phyloP scores from a whole-genome alignment of 805 yeast genomes.

The Candida schatavii region DNA sequence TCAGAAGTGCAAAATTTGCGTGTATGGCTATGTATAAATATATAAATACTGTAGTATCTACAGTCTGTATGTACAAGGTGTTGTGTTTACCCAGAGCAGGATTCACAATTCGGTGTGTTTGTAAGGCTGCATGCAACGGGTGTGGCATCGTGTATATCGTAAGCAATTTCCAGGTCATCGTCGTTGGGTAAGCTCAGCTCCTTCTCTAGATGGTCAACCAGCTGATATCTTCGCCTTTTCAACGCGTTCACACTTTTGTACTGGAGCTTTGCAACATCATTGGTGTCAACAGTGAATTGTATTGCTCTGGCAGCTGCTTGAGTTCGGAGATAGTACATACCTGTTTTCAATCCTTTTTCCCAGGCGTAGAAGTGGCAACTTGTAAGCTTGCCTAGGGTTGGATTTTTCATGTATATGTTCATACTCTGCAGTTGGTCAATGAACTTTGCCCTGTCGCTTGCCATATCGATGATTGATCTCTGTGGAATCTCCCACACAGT shows the following conservation, averaged over 20 bases:
- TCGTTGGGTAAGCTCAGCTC: background rate
- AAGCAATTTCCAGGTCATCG: constrained; percentile 2
- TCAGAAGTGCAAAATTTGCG: too few relatives aligned
- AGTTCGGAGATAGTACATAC: constrained; percentile 39
- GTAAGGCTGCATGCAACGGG: constrained; percentile 31
- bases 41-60: too few relatives aligned
- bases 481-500: constrained; percentile 98
- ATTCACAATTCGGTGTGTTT: constrained; percentile 34
- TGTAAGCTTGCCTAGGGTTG: constrained; percentile 38
- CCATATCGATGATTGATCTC: constrained; percentile 79
- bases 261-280: constrained; percentile 1
- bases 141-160: constrained; percentile 33
- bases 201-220: constrained; percentile 5
- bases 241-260: constrained; percentile 7
- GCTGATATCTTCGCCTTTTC: constrained; percentile 22
- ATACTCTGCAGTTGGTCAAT: constrained; percentile 54
- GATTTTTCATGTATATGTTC: constrained; percentile 37
- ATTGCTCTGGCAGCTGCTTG: constrained; percentile 38
- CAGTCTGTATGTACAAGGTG: background rate
- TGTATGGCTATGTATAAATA: too few relatives aligned
- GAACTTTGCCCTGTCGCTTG: constrained; percentile 72
- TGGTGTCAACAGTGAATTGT: constrained; percentile 17
- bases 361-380: constrained; percentile 44
- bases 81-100: constrained; percentile 34
- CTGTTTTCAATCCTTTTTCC: constrained; percentile 38